Evolutionary conservation across 495 filamentous ascomycete genomes (phyloP), one percentile per base, ranked within the genome.

Genomic region (Cenococcum geophilum): DNA sequence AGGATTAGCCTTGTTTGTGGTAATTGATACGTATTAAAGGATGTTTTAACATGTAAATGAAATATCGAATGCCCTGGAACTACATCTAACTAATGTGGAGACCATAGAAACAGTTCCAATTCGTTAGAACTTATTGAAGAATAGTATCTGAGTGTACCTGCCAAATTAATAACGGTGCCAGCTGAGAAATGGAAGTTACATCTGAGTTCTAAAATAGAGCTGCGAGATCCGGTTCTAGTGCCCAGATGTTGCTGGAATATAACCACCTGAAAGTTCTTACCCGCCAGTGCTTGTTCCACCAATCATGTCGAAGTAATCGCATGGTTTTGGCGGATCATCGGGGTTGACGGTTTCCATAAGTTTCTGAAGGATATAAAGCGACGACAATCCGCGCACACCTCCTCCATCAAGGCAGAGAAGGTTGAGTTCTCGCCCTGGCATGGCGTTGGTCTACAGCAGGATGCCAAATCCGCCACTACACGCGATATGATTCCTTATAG

Each of bases 241-340:
- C 27, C 27, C 27, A 32, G 27, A 2, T 32, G 6, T 32, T 32
- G 27, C 6, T 32, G 27, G 27, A 6, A 32, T 32, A 32, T 32
- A 2, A 32, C 27, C 6, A 32, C 6, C 6, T 32, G 27, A 32
- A 6, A 32, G 27, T 32, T 32, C 59, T 57, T 66, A 66, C 63
- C 63, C 63, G 20, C 63, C 63, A 16, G 63, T 66, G 47, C 59
- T 66, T 25, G 63, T 66, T 6, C 62, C 62, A 1, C 57, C 62
- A 23, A 65, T 65, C 62, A 65, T 65, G 42, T 65, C 62, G 34
- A 66, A 66, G 3, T 40, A 25, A 14, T 66, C 63, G 27, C 63
- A 66, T 23, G 59, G 63, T 48, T 66, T 66, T 22, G 60, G 60
- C 3, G 53, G 53, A 3, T 43, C 55, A 1, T 37, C 45, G 0